Base-by-base conservation (phyloP, 2,329 filamentous ascomycete species). In the Aspergillaceae sp. region DNA sequence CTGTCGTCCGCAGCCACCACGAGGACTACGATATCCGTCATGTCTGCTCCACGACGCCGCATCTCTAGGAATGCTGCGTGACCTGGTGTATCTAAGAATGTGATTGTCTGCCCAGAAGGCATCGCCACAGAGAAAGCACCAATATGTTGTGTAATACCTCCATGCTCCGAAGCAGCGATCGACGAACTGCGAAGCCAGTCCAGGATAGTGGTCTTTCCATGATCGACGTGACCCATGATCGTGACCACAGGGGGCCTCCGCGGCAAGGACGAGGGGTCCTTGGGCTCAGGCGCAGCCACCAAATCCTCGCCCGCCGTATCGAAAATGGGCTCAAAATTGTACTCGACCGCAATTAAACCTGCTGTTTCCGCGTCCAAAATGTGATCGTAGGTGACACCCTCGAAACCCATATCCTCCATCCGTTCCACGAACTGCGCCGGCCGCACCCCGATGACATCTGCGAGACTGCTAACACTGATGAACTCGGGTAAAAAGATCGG, bases 211-310 rank as follows among this genome's bases (percentile, higher is more conserved):
- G 92, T 98, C 72, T 98, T 98, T 45, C 92, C 92, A 65, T 98
- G 92, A 63, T 98, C 94, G 57, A 98, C 92, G 54, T 98, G 92
- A 2, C 92, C 92, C 94, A 98, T 98, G 60, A 98, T 98, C 0
- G 94, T 97, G 35, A 98, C 90, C 33, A 98, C 88, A 0, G 92
- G 94, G 5, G 92, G 91, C 10, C 94, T 80, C 32, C 73, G 67
- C 2, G 89, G 88, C 5, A 96, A 68, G 9, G 66, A 56, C 0
- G 84, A 80, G 42, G 73, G 77, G 63, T 91, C 87, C 57, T 82
- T 82, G 6, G 80, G 79, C 28, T 76, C 71, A 1, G 88, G 83
- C 7, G 83, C 79, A 27, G 86, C 77, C 50, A 77, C 78, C 35
- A 98, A 69, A 64, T 98, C 36, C 41, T 84, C 80, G 11, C 83